Base-by-base conservation (phyloP, 1,284 basidiomycete species). In the Cyathus pygmaeus region DNA sequence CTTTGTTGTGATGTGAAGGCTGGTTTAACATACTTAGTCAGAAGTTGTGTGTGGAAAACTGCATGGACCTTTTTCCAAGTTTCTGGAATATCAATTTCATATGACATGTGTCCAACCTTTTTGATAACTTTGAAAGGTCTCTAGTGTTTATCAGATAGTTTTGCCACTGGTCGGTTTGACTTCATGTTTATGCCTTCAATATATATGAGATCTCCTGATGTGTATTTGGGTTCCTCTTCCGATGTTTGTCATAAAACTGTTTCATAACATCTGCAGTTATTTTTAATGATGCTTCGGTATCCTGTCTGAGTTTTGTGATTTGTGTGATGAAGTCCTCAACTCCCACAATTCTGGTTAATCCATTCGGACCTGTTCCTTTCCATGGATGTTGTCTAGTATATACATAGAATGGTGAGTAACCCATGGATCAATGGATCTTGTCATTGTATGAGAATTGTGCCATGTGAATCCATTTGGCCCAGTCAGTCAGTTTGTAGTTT, bases 401-500 rank as follows among this genome's bases (percentile, higher is more conserved):
- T 10, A 51, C 9, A 26, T 24, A 30, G 27, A 51, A 51, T 51
- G 64, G 61, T 3, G 59, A 51, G 27, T 24, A 36, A 4, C 29
- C 29, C 17, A 60, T 62, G 1, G 49, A 53, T 1, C 44, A 27
- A 54, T 64, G 56, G 10, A 41, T 15, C 7, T 46, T 41, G 23
- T 57, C 55, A 50, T 66, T 64, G 39, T 68, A 64, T 1, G 50
- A 13, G 21, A 65, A 65, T 29, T 62, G 42, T 1, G 60, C 55
- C 2, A 62, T 13, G 4, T 57, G 44, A 2, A 68, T 30, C 51
- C 53, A 61, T 0, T 54, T 44, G 0, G 55, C 39, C 67, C 67
- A 70, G 30, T 65, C 54, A 51, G n/a, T n/a, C 31, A 31, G 46
- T 31, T 31, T 31, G 13, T 57, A 17, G 26, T 49, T 33, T 10